Percentiles rank a stretch among this genome's conserved stretches.
Conservation (phyloP, 2,329 filamentous ascomycete species). For the Pseudocercospora pini-densiflorae region DNA sequence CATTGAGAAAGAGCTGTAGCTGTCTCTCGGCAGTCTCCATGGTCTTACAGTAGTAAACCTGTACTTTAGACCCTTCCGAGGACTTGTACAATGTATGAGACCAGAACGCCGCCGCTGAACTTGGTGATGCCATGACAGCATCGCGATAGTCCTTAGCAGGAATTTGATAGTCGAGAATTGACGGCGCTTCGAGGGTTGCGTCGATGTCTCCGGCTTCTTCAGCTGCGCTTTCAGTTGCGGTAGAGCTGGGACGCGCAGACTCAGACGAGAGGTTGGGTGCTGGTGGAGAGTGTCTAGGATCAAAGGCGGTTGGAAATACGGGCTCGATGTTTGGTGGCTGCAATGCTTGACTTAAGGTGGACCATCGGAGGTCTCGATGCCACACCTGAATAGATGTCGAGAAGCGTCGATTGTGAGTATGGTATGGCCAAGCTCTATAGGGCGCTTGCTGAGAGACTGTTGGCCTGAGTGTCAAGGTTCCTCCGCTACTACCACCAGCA, state of each 20-base stretch:
- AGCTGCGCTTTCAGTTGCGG: not conserved
- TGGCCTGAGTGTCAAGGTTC: slow-evolving; percentile 11
- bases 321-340: not conserved
- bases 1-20: slow-evolving; percentile 66
- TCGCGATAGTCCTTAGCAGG: slow-evolving; percentile 32
- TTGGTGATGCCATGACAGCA: slow-evolving; percentile 36
- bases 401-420: not conserved
- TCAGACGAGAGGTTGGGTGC: not conserved
- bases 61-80: slow-evolving; percentile 68
- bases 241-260: not conserved
- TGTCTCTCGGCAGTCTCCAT: slow-evolving; percentile 69
- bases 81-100: slow-evolving; percentile 70
- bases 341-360: slow-evolving; percentile 2
- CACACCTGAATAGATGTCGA: not conserved
- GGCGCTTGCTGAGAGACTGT: slow-evolving; percentile 7
- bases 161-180: slow-evolving; percentile 32
- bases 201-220: not conserved
- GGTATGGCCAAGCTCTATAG: not conserved
- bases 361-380: slow-evolving; percentile 7
- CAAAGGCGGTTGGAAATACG: not conserved
- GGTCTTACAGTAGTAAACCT: slow-evolving; percentile 78
- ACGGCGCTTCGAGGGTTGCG: slow-evolving; percentile 19
- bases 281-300: not conserved
- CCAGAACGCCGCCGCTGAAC: slow-evolving; percentile 55
- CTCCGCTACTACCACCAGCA: not conserved